phyloP scores from a whole-genome alignment of 2,329 filamentous ascomycete genomes.

The Orbilia oligospora region DNA sequence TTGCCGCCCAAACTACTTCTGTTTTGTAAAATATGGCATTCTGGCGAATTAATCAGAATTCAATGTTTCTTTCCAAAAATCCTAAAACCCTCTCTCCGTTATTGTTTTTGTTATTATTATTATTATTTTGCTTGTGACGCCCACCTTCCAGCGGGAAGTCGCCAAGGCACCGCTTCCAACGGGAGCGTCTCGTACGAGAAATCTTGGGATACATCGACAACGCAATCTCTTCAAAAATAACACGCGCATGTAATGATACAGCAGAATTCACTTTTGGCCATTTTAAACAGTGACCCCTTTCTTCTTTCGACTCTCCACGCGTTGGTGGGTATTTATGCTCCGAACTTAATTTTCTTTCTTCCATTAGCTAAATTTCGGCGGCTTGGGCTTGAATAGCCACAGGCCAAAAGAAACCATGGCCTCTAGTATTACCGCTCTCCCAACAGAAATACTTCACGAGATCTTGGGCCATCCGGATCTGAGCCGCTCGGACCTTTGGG shows the following conservation, averaged over 20 bases:
- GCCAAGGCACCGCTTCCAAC: too few species aligned
- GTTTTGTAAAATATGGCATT: constrained; percentile 2
- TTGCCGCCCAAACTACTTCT: not conserved
- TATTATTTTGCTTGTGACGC: too few species aligned
- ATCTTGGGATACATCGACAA: not conserved
- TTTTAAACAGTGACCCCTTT: not conserved
- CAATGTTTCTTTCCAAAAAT: too few species aligned
- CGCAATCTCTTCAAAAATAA: not conserved
- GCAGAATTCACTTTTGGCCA: constrained; percentile 37
- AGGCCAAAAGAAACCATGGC: not conserved
- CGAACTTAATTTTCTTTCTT: not conserved
- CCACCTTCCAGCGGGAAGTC: too few species aligned
- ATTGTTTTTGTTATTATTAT: too few species aligned
- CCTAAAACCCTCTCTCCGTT: too few species aligned
- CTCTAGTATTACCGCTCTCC: constrained; percentile 20
- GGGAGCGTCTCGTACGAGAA: too few species aligned
- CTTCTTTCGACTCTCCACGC: too few species aligned
- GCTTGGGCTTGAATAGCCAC: too few species aligned
- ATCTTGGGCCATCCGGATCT: constrained; percentile 32
- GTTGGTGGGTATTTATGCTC: not conserved
- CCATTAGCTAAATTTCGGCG: too few species aligned
- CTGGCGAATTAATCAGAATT: not conserved
- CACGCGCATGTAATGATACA: constrained; percentile 7
- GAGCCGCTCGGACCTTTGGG: constrained; percentile 8
- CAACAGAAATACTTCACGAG: constrained; percentile 53